Conservation (phyloP, 1,284 basidiomycete genomes). For the Cyathus olla region DNA sequence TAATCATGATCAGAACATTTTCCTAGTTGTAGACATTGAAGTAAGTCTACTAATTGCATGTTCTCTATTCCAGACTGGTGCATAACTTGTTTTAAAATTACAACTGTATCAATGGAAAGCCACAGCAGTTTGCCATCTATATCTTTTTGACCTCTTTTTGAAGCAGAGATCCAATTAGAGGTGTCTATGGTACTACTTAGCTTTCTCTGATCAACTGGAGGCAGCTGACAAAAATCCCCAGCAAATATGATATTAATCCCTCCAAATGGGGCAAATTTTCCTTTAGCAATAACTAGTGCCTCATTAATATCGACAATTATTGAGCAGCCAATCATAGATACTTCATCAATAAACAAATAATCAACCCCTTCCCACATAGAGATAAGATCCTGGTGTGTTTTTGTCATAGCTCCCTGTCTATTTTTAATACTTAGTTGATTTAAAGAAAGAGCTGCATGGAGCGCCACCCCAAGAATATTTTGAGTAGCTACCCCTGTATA, state of each 20-base stretch:
- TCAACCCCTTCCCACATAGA: constrained; percentile 50
- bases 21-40: constrained; percentile 31
- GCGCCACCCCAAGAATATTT: constrained; percentile 45
- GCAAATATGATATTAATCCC: constrained; percentile 51
- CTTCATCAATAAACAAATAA: constrained; percentile 53
- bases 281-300: constrained; percentile 40
- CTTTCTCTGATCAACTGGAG: constrained; percentile 34
- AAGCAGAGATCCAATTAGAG: neutral
- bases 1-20: constrained; percentile 31
- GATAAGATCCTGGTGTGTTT: constrained; percentile 19
- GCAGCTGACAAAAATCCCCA: constrained; percentile 51
- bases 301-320: constrained; percentile 36
- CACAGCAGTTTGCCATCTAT: constrained; percentile 39
- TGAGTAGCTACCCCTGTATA: constrained; percentile 48
- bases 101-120: constrained; percentile 34
- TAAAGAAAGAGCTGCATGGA: constrained; percentile 43
- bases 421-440: constrained; percentile 15
- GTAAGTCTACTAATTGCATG: constrained; percentile 29
- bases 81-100: constrained; percentile 32
- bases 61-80: constrained; percentile 35
- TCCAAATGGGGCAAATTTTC: constrained; percentile 39
- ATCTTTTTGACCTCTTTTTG: constrained; percentile 15
- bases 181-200: constrained; percentile 20
- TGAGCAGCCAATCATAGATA: constrained; percentile 51
- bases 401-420: neutral